phyloP scores from a whole-genome alignment of 1,139 yeast genomes.

The Blastobotrys ciferrii region DNA sequence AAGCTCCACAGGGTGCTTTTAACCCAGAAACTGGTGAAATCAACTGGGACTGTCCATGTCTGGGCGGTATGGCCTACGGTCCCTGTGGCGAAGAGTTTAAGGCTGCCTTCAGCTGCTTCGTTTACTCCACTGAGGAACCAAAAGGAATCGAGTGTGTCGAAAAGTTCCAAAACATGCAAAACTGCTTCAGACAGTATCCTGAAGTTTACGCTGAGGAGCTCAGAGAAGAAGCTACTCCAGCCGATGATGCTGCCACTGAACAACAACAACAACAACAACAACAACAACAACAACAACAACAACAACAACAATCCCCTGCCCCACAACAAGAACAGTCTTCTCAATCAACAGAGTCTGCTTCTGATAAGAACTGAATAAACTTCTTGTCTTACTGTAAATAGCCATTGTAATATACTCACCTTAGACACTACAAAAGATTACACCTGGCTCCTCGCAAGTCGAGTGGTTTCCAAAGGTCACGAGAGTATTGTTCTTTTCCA shows the following conservation, averaged over 20 bases:
- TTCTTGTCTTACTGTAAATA: too few relatives aligned
- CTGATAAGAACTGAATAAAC: background rate
- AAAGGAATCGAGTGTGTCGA: constrained; percentile 96
- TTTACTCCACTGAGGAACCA: constrained; percentile 92
- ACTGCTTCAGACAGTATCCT: constrained; percentile 90
- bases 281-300: background rate
- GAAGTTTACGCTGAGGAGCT: constrained; percentile 93
- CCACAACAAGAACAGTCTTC: background rate
- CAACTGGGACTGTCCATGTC: constrained; percentile 99
- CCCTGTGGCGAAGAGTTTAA: constrained; percentile 98
- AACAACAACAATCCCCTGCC: background rate
- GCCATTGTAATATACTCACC: too few relatives aligned
- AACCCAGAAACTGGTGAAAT: constrained; percentile 98
- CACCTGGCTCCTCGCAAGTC: too few relatives aligned
- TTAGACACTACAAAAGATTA: too few relatives aligned
- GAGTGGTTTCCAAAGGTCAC: too few relatives aligned
- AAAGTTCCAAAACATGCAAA: constrained; percentile 89
- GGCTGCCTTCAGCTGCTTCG: constrained; percentile 93
- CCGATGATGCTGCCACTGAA: constrained; percentile 17
- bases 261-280: constrained; percentile 1
- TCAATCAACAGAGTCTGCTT: background rate
- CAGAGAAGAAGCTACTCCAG: constrained; percentile 49
- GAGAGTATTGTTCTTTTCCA: too few relatives aligned
- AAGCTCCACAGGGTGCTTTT: constrained; percentile 60
- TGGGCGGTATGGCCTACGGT: constrained; percentile 98